Percentiles rank a stretch among this genome's conserved stretches.
Conservation (phyloP, 495 filamentous ascomycete genomes). For the Talaromyces proteolyticus region DNA sequence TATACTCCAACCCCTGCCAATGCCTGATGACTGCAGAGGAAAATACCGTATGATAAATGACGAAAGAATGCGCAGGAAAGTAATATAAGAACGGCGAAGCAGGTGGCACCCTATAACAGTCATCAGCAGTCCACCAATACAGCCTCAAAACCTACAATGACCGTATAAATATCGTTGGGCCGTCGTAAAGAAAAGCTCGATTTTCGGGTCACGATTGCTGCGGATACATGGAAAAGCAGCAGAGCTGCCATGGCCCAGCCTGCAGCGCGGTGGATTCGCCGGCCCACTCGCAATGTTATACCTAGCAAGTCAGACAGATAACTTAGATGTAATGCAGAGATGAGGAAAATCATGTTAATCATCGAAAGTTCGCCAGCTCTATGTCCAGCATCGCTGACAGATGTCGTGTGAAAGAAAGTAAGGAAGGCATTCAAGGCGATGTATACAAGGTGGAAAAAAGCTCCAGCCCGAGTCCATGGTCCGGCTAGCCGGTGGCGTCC, state of each 20-base stretch:
- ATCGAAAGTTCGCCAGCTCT: conserved; percentile 16
- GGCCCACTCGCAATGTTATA: conserved; percentile 12
- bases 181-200: conserved; percentile 6
- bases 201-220: background rate
- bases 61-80: conserved; percentile 15
- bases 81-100: background rate
- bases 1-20: conserved; percentile 19
- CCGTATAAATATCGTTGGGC: background rate
- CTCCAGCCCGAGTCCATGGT: conserved; percentile 12
- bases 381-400: conserved; percentile 8
- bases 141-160: background rate
- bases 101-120: background rate
- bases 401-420: conserved; percentile 11
- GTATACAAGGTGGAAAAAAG: conserved; percentile 12
- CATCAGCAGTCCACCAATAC: background rate
- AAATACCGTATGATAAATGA: conserved; percentile 23
- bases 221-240: conserved; percentile 6
- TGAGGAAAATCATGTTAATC: conserved; percentile 15
- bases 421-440: conserved; percentile 13
- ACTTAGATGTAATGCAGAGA: conserved; percentile 17
- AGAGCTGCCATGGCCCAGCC: conserved; percentile 16
- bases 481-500: conserved; percentile 10
- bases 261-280: conserved; percentile 14
- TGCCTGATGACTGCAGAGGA: conserved; percentile 24
- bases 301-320: conserved; percentile 20